phyloP scores from a whole-genome alignment of 2,329 filamentous ascomycete species.

The Hansfordia pulvinata region DNA sequence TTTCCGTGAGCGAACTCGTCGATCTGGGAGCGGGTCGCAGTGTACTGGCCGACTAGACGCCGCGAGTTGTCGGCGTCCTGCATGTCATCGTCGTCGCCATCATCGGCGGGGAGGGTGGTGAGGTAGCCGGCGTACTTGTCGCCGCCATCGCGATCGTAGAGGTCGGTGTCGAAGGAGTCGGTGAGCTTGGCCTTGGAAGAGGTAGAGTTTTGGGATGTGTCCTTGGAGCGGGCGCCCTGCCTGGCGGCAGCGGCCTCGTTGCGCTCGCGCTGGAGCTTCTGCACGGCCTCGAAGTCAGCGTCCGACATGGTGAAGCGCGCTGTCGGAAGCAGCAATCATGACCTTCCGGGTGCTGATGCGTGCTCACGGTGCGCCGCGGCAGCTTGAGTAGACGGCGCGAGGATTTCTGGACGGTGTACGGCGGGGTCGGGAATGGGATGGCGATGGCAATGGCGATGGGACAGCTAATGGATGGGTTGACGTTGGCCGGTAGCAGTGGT shows the following conservation, averaged over 20 bases:
- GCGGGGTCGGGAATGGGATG: too few relatives aligned
- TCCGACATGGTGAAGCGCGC: constrained; percentile 43
- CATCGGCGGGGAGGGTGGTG: constrained; percentile 69
- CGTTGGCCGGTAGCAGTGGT: too few relatives aligned
- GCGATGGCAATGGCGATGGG: too few relatives aligned
- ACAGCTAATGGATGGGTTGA: too few relatives aligned
- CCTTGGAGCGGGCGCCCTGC: constrained; percentile 62
- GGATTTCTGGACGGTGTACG: too few relatives aligned
- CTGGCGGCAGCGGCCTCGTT: constrained; percentile 67
- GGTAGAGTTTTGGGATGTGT: constrained; percentile 74
- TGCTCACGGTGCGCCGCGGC: too few relatives aligned
- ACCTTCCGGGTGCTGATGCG: constrained; percentile 9
- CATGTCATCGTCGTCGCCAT: constrained; percentile 66
- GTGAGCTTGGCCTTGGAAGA: constrained; percentile 83
- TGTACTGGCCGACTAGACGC: constrained; percentile 87
- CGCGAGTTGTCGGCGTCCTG: constrained; percentile 65
- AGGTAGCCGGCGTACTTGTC: constrained; percentile 87
- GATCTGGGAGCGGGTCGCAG: constrained; percentile 80
- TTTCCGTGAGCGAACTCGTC: constrained; percentile 81
- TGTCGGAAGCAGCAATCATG: constrained; percentile 13
- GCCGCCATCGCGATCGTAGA: constrained; percentile 66
- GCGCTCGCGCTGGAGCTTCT: constrained; percentile 83
- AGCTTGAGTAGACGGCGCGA: too few relatives aligned
- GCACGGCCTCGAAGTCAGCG: constrained; percentile 79
- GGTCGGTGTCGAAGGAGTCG: constrained; percentile 74